Base-by-base conservation (phyloP, 225 moss, liverwort and hornwort genomes). In the Straminergon stramineum region DNA sequence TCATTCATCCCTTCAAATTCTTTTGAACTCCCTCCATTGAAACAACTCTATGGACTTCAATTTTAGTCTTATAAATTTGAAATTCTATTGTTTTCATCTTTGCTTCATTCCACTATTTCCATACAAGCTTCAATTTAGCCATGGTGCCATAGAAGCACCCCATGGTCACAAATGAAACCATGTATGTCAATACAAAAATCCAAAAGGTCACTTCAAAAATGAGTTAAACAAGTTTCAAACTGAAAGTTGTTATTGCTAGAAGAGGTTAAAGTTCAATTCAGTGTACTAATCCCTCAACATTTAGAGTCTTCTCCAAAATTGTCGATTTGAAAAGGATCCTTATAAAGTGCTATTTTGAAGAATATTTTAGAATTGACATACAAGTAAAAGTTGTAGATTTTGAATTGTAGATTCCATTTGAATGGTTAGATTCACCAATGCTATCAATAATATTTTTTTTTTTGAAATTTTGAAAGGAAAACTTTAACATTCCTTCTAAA, bases 21-120 rank as follows among this genome's bases (percentile, higher is more conserved):
- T n/a, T 12, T 37, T 67, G 6, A 5, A 68, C 21, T 37, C 21
- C 7, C 4, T 68, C 21, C 6, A 11, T 11, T 69, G 3, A 22
- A 24, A 70, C 14, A 12, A 70, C 7, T 23, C 4, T 69, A 11
- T 2, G 0, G 1, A 7, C 13, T 69, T 69, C 69, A 69, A 69
- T 6, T 69, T 69, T 4, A 11, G 0, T 11, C n/a, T 22, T 39
- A 0, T 14, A 0, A 23, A 7, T 39, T 70, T 5, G 4, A 14
- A 39, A 70, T 70, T 41, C 2, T 24, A 5, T 70, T 15, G 2
- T 15, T 41, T 41, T 24, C 4, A 5, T 39, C 39, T 23, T 24
- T 0, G 4, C 24, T 13, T 39, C 24, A 70, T 39, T 70, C 8
- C 7, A 14, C 7, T 14, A 13, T 23, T 69, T 69, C 2, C 7